Conservation (phyloP, 202 grass and related monocot genomes). For the Panicum hallii region DNA sequence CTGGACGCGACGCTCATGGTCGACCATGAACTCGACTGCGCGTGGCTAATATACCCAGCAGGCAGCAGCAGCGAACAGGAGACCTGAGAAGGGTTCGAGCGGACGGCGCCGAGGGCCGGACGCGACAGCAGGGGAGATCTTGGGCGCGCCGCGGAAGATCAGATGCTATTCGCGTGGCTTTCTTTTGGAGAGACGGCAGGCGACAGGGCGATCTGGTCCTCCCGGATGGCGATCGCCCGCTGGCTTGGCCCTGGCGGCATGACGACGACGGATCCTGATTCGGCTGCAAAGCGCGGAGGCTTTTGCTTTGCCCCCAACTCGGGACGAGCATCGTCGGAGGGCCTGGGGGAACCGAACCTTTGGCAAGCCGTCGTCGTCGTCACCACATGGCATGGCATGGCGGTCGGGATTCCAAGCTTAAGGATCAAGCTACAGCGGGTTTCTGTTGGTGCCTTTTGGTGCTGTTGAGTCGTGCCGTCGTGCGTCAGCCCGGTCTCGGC, state of each 20-base stretch:
- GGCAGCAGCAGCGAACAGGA: neutral
- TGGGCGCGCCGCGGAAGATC: neutral
- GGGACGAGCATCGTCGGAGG: slow-evolving; percentile 27
- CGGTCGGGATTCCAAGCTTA: slow-evolving; percentile 84
- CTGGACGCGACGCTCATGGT: neutral
- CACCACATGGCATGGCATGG: slow-evolving; percentile 40
- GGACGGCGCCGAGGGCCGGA: neutral
- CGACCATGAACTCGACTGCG: neutral
- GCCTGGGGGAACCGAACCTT: slow-evolving; percentile 38
- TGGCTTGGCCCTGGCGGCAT: slow-evolving; percentile 30
- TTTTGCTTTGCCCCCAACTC: slow-evolving; percentile 66
- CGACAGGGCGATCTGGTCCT: slow-evolving; percentile 19
- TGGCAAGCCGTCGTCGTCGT: slow-evolving; percentile 21
- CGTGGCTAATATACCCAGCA: slow-evolving; percentile 17
- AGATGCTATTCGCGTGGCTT: slow-evolving; percentile 55
- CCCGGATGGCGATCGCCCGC: slow-evolving; percentile 16
- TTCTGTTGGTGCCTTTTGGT: neutral
- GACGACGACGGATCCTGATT: slow-evolving; percentile 42
- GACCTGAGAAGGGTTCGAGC: neutral
- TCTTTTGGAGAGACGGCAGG: neutral
- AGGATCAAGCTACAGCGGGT: slow-evolving; percentile 64
- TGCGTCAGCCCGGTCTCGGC: neutral
- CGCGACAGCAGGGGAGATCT: slow-evolving; percentile 34
- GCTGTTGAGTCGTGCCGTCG: neutral
- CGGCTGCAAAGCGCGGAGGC: slow-evolving; percentile 60